phyloP scores from a whole-genome alignment of 495 filamentous ascomycete genomes.

The Diplogelasinospora grovesii region DNA sequence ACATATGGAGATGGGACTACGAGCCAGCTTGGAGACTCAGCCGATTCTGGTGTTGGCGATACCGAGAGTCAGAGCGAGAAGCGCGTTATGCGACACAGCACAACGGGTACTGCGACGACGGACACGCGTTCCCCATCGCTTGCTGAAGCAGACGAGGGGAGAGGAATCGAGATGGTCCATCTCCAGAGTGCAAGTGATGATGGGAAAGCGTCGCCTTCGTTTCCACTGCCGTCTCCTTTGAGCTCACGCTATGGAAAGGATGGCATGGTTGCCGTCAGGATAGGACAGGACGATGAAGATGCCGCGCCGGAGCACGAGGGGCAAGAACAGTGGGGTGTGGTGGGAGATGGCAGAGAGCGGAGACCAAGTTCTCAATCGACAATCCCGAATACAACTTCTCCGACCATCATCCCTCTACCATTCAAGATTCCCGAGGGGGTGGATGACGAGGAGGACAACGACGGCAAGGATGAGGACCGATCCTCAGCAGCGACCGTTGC shows the following conservation, averaged over 20 bases:
- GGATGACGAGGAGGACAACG: slow-evolving; percentile 23
- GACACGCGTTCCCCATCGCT: slow-evolving; percentile 12
- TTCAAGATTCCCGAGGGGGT: slow-evolving; percentile 48
- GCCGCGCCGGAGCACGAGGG: slow-evolving; percentile 14
- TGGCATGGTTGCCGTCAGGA: slow-evolving; percentile 30
- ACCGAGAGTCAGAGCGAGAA: slow-evolving; percentile 46
- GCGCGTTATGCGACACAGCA: slow-evolving; percentile 37
- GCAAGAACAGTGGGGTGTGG: slow-evolving; percentile 9
- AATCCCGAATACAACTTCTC: slow-evolving; percentile 28
- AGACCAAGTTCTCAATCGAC: slow-evolving; percentile 6
- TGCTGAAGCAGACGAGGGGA: slow-evolving; percentile 21
- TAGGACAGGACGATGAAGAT: slow-evolving; percentile 36
- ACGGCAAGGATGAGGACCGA: slow-evolving; percentile 39
- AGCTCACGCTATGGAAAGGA: no score
- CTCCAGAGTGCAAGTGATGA: no score
- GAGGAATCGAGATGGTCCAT: slow-evolving; percentile 25
- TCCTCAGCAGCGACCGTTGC: slow-evolving; percentile 59
- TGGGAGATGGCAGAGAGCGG: neutral
- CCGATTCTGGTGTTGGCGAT: slow-evolving; percentile 49
- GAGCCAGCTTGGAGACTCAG: slow-evolving; percentile 16
- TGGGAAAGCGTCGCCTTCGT: no score
- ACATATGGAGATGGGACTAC: slow-evolving; percentile 54
- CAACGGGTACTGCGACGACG: slow-evolving; percentile 14
- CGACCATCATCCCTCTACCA: slow-evolving; percentile 50
- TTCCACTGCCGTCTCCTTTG: no score